Base-by-base conservation (phyloP, 805 yeast genomes). In the Starmerella tilneyi region DNA sequence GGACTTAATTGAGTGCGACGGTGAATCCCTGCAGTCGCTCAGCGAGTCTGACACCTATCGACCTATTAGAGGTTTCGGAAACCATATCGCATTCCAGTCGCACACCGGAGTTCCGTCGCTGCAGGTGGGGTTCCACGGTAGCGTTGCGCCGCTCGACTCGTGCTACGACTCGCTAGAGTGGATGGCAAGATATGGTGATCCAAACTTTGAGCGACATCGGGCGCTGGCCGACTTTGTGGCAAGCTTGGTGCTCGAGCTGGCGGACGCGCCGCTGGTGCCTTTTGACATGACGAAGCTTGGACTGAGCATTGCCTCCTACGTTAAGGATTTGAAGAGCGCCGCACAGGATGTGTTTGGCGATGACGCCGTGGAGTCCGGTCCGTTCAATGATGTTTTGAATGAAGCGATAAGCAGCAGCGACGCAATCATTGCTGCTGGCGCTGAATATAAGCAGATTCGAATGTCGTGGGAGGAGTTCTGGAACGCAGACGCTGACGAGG, bases 201-300 rank as follows among this genome's bases (percentile, higher is more conserved):
- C 76, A 1, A 68, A 66, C 13, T 75, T 79, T 73, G 58, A 63
- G 15, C 68, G 72, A 41, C 85, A 80, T 56, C 57, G 64, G 8
- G 72, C 75, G 15, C 56, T 85, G 49, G 73, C 78, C 3, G 73
- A 77, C 44, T 57, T 81, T 19, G 56, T 81, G 1, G 68, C 82
- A 4, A 65, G 71, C 37, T 50, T 79, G 3, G 63, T 73, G 0
- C 57, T 85, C n/a, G 70, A 73, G 38, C 57, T 81, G n/a, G 73
- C 78, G 0, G 94, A 86, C 54, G 73, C 71, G 32, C 94, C 96
- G 1, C 61, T 84, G 32, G 66, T 88, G 15, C 94, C 94, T 2
- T 81, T 72, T 53, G 74, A 78, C 57, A 61, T 83, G 28, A 61
- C 59, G 3, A 64, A 66, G 5, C 69, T 75, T 48, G 73, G 74